Conservation (phyloP, 2,329 filamentous ascomycete genomes). For the Pseudopithomyces chartarum region DNA sequence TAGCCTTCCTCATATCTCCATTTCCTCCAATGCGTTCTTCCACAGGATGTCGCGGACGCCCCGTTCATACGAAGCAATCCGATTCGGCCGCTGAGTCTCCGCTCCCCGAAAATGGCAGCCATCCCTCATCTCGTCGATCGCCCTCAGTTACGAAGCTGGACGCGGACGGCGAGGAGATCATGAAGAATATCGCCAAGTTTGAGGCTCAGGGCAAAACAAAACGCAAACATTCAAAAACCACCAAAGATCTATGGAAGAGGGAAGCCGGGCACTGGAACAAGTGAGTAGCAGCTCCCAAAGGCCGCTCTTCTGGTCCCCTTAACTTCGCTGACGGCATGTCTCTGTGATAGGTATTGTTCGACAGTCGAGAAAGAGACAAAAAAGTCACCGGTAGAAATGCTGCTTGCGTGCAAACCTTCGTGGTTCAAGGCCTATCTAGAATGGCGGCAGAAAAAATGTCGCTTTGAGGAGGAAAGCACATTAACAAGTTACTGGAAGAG, state of each 20-base stretch:
- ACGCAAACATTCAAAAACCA: slow-evolving; percentile 20
- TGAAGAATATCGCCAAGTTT: slow-evolving; percentile 20
- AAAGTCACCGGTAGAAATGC: slow-evolving; percentile 12
- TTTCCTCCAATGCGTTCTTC: neutral
- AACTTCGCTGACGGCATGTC: neutral
- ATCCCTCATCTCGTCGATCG: neutral
- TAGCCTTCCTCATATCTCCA: neutral
- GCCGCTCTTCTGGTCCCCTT: neutral
- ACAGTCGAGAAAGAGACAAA: slow-evolving; percentile 15
- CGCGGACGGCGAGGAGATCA: slow-evolving; percentile 23
- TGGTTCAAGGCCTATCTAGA: slow-evolving; percentile 22
- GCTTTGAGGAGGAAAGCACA: slow-evolving; percentile 19
- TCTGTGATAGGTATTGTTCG: slow-evolving; percentile 14
- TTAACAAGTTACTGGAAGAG: slow-evolving; percentile 21
- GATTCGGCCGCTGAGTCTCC: slow-evolving; percentile 4
- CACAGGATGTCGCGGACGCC: neutral
- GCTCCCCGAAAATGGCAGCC: neutral
- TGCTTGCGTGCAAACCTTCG: slow-evolving; percentile 11
- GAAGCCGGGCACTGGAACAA: slow-evolving; percentile 21
- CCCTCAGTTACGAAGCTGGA: slow-evolving; percentile 14
- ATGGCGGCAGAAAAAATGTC: slow-evolving; percentile 19
- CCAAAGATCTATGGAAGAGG: slow-evolving; percentile 18
- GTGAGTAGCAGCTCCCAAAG: slow-evolving; percentile 4
- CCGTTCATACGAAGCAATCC: neutral
- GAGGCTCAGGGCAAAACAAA: slow-evolving; percentile 20